Evolutionary conservation across 495 filamentous ascomycete species (phyloP).

Genomic region (Cudoniella acicularis): DNA sequence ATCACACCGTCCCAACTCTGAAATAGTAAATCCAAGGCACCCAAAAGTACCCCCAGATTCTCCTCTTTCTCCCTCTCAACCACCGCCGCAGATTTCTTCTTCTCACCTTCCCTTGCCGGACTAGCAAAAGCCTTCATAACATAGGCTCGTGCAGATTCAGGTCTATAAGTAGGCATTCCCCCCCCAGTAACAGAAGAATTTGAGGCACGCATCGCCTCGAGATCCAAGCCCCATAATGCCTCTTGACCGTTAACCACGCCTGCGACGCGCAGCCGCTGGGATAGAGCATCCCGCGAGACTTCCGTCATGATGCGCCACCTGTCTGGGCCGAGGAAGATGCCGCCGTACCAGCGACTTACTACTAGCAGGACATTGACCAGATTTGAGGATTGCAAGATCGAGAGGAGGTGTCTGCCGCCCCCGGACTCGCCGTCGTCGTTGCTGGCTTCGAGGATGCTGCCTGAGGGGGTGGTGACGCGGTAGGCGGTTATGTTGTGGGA

Average conservation of each 20-base stretch:
- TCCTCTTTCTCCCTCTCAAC: slow-evolving; percentile 55
- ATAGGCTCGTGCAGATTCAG: slow-evolving; percentile 59
- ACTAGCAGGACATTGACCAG: slow-evolving; percentile 82
- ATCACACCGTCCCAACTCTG: slow-evolving; percentile 75
- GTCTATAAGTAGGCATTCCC: slow-evolving; percentile 60
- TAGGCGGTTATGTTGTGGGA: slow-evolving; percentile 54
- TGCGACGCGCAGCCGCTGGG: slow-evolving; percentile 39
- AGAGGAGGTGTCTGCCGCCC: slow-evolving; percentile 73
- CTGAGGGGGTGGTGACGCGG: slow-evolving; percentile 29
- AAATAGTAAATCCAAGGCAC: slow-evolving; percentile 64
- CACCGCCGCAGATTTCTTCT: slow-evolving; percentile 38
- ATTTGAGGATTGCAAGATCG: slow-evolving; percentile 75
- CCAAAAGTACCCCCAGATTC: slow-evolving; percentile 63
- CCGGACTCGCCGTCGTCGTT: slow-evolving; percentile 94
- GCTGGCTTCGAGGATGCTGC: slow-evolving; percentile 66
- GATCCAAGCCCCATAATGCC: slow-evolving; percentile 75
- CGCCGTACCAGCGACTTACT: slow-evolving; percentile 91
- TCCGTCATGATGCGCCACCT: slow-evolving; percentile 57
- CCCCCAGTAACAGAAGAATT: slow-evolving; percentile 29
- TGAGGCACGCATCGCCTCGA: slow-evolving; percentile 55
- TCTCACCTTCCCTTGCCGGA: slow-evolving; percentile 14
- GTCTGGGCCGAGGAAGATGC: slow-evolving; percentile 79
- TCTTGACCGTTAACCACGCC: slow-evolving; percentile 41
- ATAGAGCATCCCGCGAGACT: slow-evolving; percentile 41
- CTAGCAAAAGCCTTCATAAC: slow-evolving; percentile 57